Evolutionary conservation across 1,284 basidiomycete genomes (phyloP).

Genomic region (Paramarasmius palmivorus): DNA sequence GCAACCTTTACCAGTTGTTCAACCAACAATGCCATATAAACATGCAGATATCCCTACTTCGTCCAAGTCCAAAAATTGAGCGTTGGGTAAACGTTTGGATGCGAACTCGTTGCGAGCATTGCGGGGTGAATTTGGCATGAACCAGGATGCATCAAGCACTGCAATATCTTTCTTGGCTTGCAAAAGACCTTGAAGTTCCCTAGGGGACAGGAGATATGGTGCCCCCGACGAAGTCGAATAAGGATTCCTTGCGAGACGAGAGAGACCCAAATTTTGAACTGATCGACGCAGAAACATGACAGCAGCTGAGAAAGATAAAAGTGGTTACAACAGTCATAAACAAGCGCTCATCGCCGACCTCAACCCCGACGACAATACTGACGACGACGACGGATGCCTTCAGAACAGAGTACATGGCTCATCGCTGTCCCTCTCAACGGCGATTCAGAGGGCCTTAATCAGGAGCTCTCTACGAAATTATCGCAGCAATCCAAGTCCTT

Average conservation of each 20-base stretch:
- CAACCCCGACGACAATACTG: conserved; percentile 4
- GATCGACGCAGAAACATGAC: conserved; percentile 2
- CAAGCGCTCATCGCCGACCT: conserved; percentile 1
- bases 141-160: conserved; percentile 81
- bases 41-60: conserved; percentile 26
- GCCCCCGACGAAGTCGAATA: conserved; percentile 30
- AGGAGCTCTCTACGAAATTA: conserved; percentile 63
- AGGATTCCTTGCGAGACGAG: conserved; percentile 25
- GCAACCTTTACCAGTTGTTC: conserved; percentile 43
- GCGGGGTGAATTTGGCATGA: conserved; percentile 82
- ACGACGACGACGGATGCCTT: conserved; percentile 58
- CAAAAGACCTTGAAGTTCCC: conserved; percentile 41
- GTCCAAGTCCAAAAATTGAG: conserved; percentile 85
- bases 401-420: conserved; percentile 85
- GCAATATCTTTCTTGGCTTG: conserved; percentile 38
- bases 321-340: neutral
- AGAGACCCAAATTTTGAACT: conserved; percentile 13
- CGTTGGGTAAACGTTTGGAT: conserved; percentile 69
- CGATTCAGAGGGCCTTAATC: conserved; percentile 67
- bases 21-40: neutral
- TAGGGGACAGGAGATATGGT: conserved; percentile 56
- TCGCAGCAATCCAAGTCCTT: conserved; percentile 53
- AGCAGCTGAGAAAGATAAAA: neutral
- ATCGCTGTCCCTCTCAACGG: conserved; percentile 75
- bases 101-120: conserved; percentile 66